These are phyloP conservation scores for Sarocladiaceae sp. DNA, from an alignment of 2,329 filamentous ascomycete species.

Conservation along the genomic window DNA sequence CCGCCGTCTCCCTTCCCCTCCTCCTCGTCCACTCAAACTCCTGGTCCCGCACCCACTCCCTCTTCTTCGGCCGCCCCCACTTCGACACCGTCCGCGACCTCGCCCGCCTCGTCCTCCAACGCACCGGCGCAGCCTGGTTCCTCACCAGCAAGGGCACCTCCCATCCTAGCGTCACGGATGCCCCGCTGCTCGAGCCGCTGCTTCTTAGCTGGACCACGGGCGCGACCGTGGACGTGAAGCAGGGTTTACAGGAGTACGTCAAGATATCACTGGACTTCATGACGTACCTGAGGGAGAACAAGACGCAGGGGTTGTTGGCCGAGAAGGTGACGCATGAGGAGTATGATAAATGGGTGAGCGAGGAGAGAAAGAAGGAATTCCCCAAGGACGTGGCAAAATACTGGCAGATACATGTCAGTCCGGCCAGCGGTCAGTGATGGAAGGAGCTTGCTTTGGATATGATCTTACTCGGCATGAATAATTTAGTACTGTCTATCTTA, in stretches of 20 bases:
- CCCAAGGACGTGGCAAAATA: conserved; percentile 26
- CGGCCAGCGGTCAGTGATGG: conserved; percentile 10
- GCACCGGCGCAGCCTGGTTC: conserved; percentile 44
- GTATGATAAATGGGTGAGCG: conserved; percentile 34
- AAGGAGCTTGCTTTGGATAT: too few species aligned
- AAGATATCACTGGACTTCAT: conserved; percentile 52
- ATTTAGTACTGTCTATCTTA: too few species aligned
- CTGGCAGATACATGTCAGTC: conserved; percentile 38
- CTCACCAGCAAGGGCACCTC: conserved; percentile 47
- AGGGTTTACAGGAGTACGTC: conserved; percentile 55
- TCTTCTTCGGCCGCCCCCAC: conserved; percentile 59
- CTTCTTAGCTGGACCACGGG: conserved; percentile 57
- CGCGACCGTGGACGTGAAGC: conserved; percentile 48
- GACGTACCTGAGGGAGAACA: conserved; percentile 29
- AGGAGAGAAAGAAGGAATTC: conserved; percentile 24
- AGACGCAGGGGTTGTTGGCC: conserved; percentile 34
- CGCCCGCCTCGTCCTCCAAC: conserved; percentile 37
- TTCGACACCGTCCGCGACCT: conserved; percentile 57
- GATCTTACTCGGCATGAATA: too few species aligned
- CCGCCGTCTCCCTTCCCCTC: conserved; percentile 50
- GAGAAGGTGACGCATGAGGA: conserved; percentile 40
- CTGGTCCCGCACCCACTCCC: conserved; percentile 50
- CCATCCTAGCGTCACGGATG: conserved; percentile 61
- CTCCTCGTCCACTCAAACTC: conserved; percentile 58
- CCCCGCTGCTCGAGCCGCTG: conserved; percentile 56